phyloP scores from a whole-genome alignment of 2,329 filamentous ascomycete genomes.

The Aureobasidium zeae region DNA sequence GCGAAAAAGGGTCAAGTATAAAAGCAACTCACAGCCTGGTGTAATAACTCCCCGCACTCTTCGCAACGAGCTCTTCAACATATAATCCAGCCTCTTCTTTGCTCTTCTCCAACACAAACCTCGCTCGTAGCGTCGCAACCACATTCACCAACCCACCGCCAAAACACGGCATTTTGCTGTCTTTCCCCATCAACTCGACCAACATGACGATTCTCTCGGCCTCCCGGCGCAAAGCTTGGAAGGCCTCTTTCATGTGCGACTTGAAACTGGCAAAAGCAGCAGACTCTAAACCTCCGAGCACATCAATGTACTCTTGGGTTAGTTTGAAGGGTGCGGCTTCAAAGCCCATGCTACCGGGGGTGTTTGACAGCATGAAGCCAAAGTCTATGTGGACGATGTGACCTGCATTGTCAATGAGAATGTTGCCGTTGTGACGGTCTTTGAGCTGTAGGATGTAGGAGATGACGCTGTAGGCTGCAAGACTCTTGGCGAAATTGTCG shows the following conservation, averaged over 20 bases:
- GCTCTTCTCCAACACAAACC: constrained; percentile 75
- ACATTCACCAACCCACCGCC: constrained; percentile 63
- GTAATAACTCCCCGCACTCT: constrained; percentile 79
- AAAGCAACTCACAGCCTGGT: constrained; percentile 55
- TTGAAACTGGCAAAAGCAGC: constrained; percentile 68
- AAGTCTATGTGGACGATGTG: constrained; percentile 87
- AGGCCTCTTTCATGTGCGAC: constrained; percentile 69
- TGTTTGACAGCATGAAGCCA: constrained; percentile 83
- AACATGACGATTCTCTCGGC: constrained; percentile 74
- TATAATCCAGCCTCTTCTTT: constrained; percentile 72
- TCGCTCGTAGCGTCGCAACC: constrained; percentile 58
- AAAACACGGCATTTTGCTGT: constrained; percentile 80
- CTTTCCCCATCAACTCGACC: constrained; percentile 73
- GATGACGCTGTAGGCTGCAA: constrained; percentile 78
- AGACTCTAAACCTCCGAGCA: constrained; percentile 63
- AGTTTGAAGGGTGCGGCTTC: constrained; percentile 82
- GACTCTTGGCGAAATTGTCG: constrained; percentile 69
- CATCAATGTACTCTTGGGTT: constrained; percentile 77
- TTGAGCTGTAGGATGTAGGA: constrained; percentile 78
- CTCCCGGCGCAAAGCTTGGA: constrained; percentile 68
- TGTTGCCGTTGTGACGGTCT: constrained; percentile 78
- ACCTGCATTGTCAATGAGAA: constrained; percentile 74
- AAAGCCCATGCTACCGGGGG: constrained; percentile 73
- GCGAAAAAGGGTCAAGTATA: constrained; percentile 9
- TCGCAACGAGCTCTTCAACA: constrained; percentile 71